A percentile compares a stretch with the other conserved stretches of the same genome.
Evolutionary conservation across 1,284 basidiomycete genomes (phyloP).

Genomic region (Porphyrellus sp.): DNA sequence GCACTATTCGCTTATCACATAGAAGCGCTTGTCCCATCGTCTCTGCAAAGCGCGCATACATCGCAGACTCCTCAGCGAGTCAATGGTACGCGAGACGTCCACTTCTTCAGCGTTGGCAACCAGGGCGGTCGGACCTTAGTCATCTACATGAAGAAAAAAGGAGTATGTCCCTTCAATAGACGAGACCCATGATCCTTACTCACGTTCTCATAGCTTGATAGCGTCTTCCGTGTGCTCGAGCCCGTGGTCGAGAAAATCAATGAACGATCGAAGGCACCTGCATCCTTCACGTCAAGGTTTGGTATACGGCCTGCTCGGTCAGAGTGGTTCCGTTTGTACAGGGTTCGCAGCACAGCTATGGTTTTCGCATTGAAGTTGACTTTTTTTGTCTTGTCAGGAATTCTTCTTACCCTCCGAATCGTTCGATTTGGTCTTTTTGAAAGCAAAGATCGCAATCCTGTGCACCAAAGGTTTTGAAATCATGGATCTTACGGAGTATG

Average conservation of each 20-base stretch:
- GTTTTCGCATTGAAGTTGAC: constrained; percentile 2
- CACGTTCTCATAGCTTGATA: constrained; percentile 57
- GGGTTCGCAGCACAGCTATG: constrained; percentile 43
- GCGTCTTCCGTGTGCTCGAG: constrained; percentile 91
- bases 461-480: constrained; percentile 96
- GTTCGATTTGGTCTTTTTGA: constrained; percentile 86
- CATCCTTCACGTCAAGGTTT: constrained; percentile 67
- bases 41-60: constrained; percentile 58
- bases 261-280: constrained; percentile 65
- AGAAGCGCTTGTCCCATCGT: constrained; percentile 90
- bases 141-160: constrained; percentile 94
- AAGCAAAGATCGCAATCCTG: constrained; percentile 87
- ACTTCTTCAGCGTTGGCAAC: constrained; percentile 91
- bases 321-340: constrained; percentile 91
- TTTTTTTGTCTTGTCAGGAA: constrained; percentile 45
- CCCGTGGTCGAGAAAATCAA: constrained; percentile 85
- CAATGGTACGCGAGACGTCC: constrained; percentile 85
- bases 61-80: constrained; percentile 82
- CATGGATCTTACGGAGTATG: constrained; percentile 88
- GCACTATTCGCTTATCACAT: constrained; percentile 88
- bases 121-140: constrained; percentile 83
- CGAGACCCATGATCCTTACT: neutral
- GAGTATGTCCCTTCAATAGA: constrained; percentile 49
- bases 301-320: constrained; percentile 73
- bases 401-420: constrained; percentile 92